phyloP scores from a whole-genome alignment of 345 rosid genomes.

The Eucalyptus pumila region DNA sequence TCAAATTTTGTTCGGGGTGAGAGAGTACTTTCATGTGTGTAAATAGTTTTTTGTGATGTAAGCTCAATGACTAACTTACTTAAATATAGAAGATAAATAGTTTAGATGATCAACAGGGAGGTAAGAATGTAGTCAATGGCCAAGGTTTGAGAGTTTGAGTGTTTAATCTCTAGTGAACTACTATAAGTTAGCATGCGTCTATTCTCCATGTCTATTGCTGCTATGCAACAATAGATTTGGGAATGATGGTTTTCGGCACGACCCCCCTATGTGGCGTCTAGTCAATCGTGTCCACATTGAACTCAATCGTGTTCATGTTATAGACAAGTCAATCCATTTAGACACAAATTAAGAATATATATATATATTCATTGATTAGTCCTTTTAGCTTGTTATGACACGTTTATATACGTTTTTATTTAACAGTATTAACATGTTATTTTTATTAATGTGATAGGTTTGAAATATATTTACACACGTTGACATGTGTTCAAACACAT shows the following conservation, averaged over 20 bases:
- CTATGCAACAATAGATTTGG: background rate
- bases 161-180: background rate
- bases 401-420: background rate
- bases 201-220: background rate
- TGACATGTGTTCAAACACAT: background rate
- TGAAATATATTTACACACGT: background rate
- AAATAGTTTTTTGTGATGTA: background rate
- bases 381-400: background rate
- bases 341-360: background rate
- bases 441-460: background rate
- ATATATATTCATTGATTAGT: background rate
- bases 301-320: background rate
- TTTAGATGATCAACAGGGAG: background rate
- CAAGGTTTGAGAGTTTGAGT: background rate
- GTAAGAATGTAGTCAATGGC: background rate
- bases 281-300: background rate
- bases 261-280: background rate
- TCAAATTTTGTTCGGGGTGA: background rate
- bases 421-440: background rate
- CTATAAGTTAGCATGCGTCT: background rate
- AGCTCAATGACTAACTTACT: background rate
- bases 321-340: background rate
- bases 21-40: background rate
- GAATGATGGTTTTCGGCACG: background rate
- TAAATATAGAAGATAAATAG: background rate